phyloP scores from a whole-genome alignment of 805 yeast species.

The Isabelozyma rhagii region DNA sequence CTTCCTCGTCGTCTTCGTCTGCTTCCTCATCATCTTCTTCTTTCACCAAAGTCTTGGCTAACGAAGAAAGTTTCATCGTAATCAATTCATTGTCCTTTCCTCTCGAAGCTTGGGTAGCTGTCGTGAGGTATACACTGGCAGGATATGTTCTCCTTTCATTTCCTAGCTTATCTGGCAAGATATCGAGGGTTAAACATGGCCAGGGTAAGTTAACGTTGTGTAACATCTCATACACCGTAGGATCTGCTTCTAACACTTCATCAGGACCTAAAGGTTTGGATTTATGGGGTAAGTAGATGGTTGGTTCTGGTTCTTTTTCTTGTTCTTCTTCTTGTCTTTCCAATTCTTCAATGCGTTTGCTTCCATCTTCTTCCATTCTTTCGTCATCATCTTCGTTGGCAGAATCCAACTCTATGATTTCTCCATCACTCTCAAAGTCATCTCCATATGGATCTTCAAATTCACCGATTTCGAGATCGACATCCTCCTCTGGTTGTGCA shows the following conservation, averaged over 20 bases:
- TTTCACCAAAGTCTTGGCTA: constrained; percentile 82
- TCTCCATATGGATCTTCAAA: constrained; percentile 89
- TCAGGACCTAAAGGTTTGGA: constrained; percentile 91
- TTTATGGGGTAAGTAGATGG: constrained; percentile 82
- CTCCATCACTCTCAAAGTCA: constrained; percentile 90
- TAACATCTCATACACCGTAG: constrained; percentile 92
- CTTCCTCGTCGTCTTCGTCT: constrained; percentile 67
- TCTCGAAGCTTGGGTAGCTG: constrained; percentile 91
- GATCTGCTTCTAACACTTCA: constrained; percentile 95
- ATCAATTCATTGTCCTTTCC: constrained; percentile 86
- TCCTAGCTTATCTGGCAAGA: constrained; percentile 84
- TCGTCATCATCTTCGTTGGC: constrained; percentile 45
- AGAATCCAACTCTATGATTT: constrained; percentile 74
- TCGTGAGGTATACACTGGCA: constrained; percentile 76
- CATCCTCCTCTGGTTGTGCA: constrained; percentile 13
- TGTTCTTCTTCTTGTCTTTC: constrained; percentile 37
- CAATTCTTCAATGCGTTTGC: constrained; percentile 33
- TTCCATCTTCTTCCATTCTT: constrained; percentile 26
- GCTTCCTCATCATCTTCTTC: constrained; percentile 77
- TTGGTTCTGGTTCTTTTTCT: constrained; percentile 29
- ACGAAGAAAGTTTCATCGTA: constrained; percentile 75
- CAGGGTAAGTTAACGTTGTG: constrained; percentile 92
- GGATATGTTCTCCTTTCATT: constrained; percentile 87
- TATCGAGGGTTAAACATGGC: constrained; percentile 93
- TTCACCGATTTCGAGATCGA: constrained; percentile 68